phyloP scores from a whole-genome alignment of 2,329 filamentous ascomycete genomes.

The Ustulina deusta region DNA sequence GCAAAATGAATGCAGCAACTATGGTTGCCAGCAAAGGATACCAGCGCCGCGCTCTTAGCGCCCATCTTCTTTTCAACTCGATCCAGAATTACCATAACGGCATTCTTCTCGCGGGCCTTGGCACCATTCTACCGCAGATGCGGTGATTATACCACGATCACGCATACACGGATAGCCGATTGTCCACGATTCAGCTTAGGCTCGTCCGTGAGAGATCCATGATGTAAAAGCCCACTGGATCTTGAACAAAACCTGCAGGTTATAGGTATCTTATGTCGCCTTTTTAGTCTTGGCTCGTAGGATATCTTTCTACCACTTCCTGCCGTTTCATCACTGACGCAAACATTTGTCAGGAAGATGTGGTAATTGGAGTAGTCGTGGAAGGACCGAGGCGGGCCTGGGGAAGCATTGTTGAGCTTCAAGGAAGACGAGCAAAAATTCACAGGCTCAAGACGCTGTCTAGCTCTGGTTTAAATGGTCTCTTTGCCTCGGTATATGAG shows the following conservation, averaged over 20 bases:
- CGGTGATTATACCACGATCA: conserved; percentile 23
- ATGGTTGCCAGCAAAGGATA: conserved; percentile 43
- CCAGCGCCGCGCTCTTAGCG: conserved; percentile 49
- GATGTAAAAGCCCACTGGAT: conserved; percentile 43
- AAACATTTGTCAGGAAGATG: conserved; percentile 43
- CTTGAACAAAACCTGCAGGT: conserved; percentile 45
- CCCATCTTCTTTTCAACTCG: conserved; percentile 46
- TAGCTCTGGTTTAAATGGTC: conserved; percentile 39
- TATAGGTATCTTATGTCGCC: conserved; percentile 46
- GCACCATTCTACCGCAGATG: conserved; percentile 35
- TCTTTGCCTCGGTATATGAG: conserved; percentile 34
- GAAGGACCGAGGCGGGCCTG: conserved; percentile 31
- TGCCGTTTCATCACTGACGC: conserved; percentile 40
- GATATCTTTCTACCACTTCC: conserved; percentile 48
- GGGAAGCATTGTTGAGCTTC: conserved; percentile 36
- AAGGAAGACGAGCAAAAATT: conserved; percentile 30
- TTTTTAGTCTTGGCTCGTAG: conserved; percentile 47
- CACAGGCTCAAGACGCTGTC: conserved; percentile 39
- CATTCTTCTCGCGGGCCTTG: conserved; percentile 39
- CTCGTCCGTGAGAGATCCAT: conserved; percentile 36
- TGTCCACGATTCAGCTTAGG: conserved; percentile 24
- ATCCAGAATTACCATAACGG: conserved; percentile 44
- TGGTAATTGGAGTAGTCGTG: conserved; percentile 45
- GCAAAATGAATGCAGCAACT: conserved; percentile 55
- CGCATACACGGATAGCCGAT: conserved; percentile 30